Evolutionary conservation across 2,329 filamentous ascomycete genomes (phyloP).

Genomic region (Neopestalotiopsis rosae): DNA sequence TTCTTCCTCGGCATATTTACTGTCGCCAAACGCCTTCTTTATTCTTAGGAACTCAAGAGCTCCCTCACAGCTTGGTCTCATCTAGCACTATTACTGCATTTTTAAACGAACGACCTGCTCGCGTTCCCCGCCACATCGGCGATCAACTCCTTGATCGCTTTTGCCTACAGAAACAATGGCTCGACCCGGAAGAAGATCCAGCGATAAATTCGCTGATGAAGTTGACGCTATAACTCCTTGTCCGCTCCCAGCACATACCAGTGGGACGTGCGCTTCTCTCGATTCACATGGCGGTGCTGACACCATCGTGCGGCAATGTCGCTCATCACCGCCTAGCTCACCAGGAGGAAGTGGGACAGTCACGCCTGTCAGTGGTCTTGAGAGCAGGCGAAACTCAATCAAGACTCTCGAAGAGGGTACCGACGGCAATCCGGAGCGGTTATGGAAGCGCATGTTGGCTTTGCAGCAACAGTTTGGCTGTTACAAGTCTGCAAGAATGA

Average conservation of each 20-base stretch:
- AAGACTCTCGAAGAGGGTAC: slow-evolving; percentile 39
- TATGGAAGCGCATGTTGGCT: slow-evolving; percentile 56
- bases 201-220: slow-evolving; percentile 28
- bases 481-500: slow-evolving; percentile 55
- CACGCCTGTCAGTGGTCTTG: background rate
- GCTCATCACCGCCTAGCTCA: slow-evolving; percentile 14
- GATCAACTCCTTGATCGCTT: background rate
- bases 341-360: background rate
- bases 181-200: background rate
- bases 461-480: slow-evolving; percentile 53
- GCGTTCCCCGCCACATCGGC: background rate
- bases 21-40: background rate
- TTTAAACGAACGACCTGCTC: background rate
- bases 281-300: background rate
- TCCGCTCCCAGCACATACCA: slow-evolving; percentile 21
- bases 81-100: background rate
- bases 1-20: slow-evolving; percentile 1
- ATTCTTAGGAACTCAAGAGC: background rate
- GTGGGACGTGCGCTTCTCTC: slow-evolving; percentile 19
- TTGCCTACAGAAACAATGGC: slow-evolving; percentile 3
- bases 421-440: slow-evolving; percentile 44
- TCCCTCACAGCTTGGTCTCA: background rate
- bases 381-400: slow-evolving; percentile 30
- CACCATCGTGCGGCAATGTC: background rate
- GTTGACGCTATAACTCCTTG: slow-evolving; percentile 41